phyloP scores from a whole-genome alignment of 2,329 filamentous ascomycete species.

The Phaeosphaeria sp. region DNA sequence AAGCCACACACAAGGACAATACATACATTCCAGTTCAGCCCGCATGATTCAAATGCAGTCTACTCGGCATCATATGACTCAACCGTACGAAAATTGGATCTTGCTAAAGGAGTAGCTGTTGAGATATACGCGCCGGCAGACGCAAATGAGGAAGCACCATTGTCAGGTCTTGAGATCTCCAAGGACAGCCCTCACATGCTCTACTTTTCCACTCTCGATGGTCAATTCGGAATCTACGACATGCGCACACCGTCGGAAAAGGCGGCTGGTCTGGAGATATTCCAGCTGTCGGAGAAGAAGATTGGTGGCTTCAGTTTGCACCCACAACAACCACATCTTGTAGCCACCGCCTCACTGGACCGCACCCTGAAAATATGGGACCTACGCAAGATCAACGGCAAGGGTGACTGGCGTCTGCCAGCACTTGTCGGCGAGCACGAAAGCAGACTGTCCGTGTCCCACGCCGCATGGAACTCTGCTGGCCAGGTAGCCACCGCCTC shows the following conservation, averaged over 20 bases:
- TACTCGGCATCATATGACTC: slow-evolving; percentile 93
- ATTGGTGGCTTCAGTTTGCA: slow-evolving; percentile 92
- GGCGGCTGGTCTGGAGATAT: slow-evolving; percentile 63
- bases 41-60: slow-evolving; percentile 74
- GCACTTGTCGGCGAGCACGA: slow-evolving; percentile 79
- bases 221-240: slow-evolving; percentile 82
- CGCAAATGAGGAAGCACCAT: slow-evolving; percentile 72
- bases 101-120: slow-evolving; percentile 77
- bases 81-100: slow-evolving; percentile 84
- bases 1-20: slow-evolving; percentile 92
- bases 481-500: slow-evolving; percentile 90
- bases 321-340: slow-evolving; percentile 77
- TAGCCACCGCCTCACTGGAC: slow-evolving; percentile 90
- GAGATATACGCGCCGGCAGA: slow-evolving; percentile 81
- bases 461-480: slow-evolving; percentile 85
- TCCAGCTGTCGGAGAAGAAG: slow-evolving; percentile 85
- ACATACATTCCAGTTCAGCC: slow-evolving; percentile 79
- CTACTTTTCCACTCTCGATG: slow-evolving; percentile 87
- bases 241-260: slow-evolving; percentile 65
- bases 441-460: slow-evolving; percentile 84
- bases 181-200: slow-evolving; percentile 73
- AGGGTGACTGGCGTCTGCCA: slow-evolving; percentile 66
- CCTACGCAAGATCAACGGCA: slow-evolving; percentile 75
- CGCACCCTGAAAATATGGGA: slow-evolving; percentile 94
- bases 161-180: slow-evolving; percentile 85